These are phyloP conservation scores for Neoscytalidium dimidiatum DNA, from an alignment of 2,329 filamentous ascomycete species.

Conservation along the genomic window DNA sequence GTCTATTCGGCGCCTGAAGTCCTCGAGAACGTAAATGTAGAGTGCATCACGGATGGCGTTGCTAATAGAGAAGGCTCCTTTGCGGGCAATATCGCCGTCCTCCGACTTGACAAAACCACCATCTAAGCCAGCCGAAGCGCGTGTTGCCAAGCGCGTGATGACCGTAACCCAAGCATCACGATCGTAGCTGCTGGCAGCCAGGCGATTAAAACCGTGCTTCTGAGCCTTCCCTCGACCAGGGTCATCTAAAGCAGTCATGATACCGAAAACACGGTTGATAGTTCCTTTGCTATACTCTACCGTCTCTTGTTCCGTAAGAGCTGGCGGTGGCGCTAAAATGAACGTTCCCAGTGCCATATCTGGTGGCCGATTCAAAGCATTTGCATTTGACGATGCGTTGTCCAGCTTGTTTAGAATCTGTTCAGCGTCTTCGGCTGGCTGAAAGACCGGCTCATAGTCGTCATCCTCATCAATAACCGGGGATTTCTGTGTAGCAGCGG, in stretches of 20 bases:
- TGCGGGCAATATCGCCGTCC: slow-evolving; percentile 25
- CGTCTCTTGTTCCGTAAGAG: slow-evolving; percentile 70
- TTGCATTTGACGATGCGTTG: slow-evolving; percentile 61
- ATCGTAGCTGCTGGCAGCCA: slow-evolving; percentile 82
- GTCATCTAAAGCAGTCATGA: slow-evolving; percentile 74
- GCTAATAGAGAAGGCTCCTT: slow-evolving; percentile 52
- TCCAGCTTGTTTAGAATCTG: slow-evolving; percentile 79
- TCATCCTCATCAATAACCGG: slow-evolving; percentile 73
- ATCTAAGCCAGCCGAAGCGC: slow-evolving; percentile 72
- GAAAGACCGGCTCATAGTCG: slow-evolving; percentile 89
- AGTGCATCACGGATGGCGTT: slow-evolving; percentile 77
- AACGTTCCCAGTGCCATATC: slow-evolving; percentile 71
- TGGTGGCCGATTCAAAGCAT: slow-evolving; percentile 34
- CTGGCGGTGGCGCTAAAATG: slow-evolving; percentile 74
- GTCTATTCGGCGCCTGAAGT: slow-evolving; percentile 87
- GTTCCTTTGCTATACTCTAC: slow-evolving; percentile 74
- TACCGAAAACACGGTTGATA: slow-evolving; percentile 74
- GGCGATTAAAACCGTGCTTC: slow-evolving; percentile 73
- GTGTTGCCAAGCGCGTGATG: slow-evolving; percentile 80
- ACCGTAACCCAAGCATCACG: slow-evolving; percentile 90
- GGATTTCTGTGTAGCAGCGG: slow-evolving; percentile 30
- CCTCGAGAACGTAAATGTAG: slow-evolving; percentile 84
- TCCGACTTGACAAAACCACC: slow-evolving; percentile 60
- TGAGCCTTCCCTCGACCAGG: slow-evolving; percentile 47
- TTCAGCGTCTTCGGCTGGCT: slow-evolving; percentile 73